These are phyloP conservation scores for Lodderomyces orthopsilosis DNA, from an alignment of 1,139 yeast species.

Conservation along the genomic window DNA sequence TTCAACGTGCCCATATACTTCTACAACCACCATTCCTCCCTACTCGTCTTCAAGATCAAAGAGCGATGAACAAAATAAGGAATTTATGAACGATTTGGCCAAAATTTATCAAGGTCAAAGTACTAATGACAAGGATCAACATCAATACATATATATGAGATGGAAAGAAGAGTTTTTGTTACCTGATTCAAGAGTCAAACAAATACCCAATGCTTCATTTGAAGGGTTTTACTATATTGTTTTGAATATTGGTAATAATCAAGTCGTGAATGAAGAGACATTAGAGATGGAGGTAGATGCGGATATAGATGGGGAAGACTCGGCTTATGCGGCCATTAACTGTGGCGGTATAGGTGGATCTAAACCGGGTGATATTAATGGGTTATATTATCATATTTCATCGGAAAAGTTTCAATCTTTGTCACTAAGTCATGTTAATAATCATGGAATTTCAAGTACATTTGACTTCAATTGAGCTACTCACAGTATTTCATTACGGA, in stretches of 20 bases:
- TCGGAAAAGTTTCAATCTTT: constrained; percentile 72
- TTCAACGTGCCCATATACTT: not conserved
- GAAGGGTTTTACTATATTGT: constrained; percentile 92
- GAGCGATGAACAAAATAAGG: constrained; percentile 16
- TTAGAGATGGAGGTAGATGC: constrained; percentile 5
- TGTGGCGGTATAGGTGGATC: constrained; percentile 10
- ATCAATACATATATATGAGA: constrained; percentile 71
- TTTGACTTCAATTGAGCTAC: constrained; percentile 13
- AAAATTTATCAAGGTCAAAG: constrained; percentile 31
- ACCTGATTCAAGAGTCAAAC: constrained; percentile 72
- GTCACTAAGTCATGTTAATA: constrained; percentile 33
- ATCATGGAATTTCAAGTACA: constrained; percentile 21
- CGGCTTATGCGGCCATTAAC: too few species aligned
- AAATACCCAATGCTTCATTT: constrained; percentile 77
- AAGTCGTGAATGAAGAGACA: constrained; percentile 9
- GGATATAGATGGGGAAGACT: too few species aligned
- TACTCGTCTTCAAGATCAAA: not conserved
- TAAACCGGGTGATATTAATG: constrained; percentile 61
- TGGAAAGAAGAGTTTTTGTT: constrained; percentile 90
- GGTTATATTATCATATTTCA: constrained; percentile 75
- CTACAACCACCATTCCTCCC: not conserved
- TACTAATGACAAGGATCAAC: constrained; percentile 12
- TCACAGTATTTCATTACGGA: too few species aligned
- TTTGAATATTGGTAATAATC: constrained; percentile 62
- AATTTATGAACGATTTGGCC: constrained; percentile 26